Evolutionary conservation across 345 rosid species (phyloP), one percentile per base, ranked within the genome.

Genomic region (Lumnitzera racemosa): DNA sequence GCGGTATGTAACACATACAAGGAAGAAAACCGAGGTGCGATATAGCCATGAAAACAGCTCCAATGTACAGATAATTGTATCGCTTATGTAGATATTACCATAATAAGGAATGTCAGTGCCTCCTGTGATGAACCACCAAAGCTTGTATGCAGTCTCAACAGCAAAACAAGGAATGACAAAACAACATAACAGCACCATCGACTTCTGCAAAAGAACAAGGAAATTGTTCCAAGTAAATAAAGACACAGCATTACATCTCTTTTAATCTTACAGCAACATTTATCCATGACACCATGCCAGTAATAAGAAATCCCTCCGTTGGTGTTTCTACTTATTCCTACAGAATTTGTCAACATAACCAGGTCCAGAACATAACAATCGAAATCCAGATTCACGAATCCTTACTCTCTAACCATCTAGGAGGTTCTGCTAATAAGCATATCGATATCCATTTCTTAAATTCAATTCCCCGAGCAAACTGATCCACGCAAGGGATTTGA

Each of bases 41-140:
- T 91, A 91, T 47, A 88, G 81, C 98, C 98, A 91, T 4, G 96
- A 88, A 50, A 61, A 63, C 55, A 91, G 85, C 78, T 88, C 95
- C 77, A 91, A 76, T 15, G 78, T 50, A 70, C 95, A 91, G 0
- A 73, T 60, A 8, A 91, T 29, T 51, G 76, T 68, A 65, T 83
- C 71, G 56, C 96, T 88, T 10, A 72, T 63, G 51, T 74, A 63
- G 6, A 63, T 64, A 72, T 84, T 86, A n/a, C 69, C 64, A 10
- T 75, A 50, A 69, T 83, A 86, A 49, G 96, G 96, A 57, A 91
- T 83, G 62, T 79, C 24, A 51, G 74, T 10, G 3, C 64, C 73
- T 61, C 96, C 98, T 1, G 90, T 70, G 60, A 74, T 73, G 66
- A 83, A 91, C 96, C 98, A 91, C 98, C 98, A 91, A 49, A 88